Base-by-base conservation (phyloP, 1,284 basidiomycete genomes). In the Leccinum pachyderme region DNA sequence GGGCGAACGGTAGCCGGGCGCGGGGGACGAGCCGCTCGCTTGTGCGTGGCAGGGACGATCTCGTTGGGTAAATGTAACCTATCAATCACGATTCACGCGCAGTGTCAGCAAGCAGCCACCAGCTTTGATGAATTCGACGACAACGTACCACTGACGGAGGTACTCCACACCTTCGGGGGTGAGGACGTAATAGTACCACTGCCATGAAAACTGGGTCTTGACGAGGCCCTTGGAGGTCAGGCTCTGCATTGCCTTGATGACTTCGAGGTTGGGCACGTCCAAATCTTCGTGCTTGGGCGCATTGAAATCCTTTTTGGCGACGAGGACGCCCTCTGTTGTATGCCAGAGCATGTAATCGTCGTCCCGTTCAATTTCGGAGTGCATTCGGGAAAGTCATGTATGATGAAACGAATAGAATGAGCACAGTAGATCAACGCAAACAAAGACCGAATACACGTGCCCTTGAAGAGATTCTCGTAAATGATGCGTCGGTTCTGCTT, bases 261-360 rank as follows among this genome's bases (percentile, higher is more conserved):
- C 97, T 75, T 98, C 83, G 63, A 99, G 89, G 81, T 99, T 99
- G 65, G 92, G 91, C 70, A 98, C 89, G 63, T 95, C 91, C 64
- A 99, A 86, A 72, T 98, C 95, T 71, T 97, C 93, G 75, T 99
- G 97, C 78, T 96, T 93, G 55, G 93, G 91, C 59, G 93, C 91
- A 74, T 98, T 96, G 82, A 84, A 98, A 79, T 99, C 95, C 83
- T 99, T 99, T 83, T 97, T 95, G 71, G 96, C 96, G 73, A 99
- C 96, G 73, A 98, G 81, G 63, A 98, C 97, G 71, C 97, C 96
- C 89, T 98, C 92, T 94, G 63, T 51, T 29, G 45, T 31, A 32
- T 47, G 29, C 31, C 6, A 1, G 5, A 31, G 11, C 12, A 35
- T 31, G 11, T 5, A 25, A n/a, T 24, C 25, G 43, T 27, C 6